Evolutionary conservation across 2,329 filamentous ascomycete genomes (phyloP).

Genomic region (Colletotrichum orbiculare): DNA sequence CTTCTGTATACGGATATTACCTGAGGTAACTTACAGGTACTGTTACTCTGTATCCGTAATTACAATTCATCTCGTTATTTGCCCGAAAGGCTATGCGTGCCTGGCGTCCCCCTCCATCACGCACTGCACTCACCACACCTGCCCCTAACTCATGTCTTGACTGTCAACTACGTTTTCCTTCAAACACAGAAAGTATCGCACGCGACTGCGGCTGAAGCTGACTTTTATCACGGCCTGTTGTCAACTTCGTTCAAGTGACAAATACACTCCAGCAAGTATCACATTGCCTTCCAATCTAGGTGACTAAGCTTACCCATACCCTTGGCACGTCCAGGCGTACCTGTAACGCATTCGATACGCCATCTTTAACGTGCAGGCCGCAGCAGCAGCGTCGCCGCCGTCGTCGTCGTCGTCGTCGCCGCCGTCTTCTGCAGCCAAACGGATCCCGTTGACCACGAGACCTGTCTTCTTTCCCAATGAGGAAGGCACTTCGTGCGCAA

Average conservation of each 20-base stretch:
- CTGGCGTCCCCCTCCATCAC: too few species aligned
- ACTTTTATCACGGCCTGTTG: conserved; percentile 6
- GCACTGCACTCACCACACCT: not conserved
- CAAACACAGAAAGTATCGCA: conserved; percentile 27
- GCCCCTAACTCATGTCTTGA: conserved; percentile 17
- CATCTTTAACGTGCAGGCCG: not conserved
- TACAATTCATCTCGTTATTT: too few species aligned
- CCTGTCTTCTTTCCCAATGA: not conserved
- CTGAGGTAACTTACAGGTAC: too few species aligned
- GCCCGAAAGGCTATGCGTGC: too few species aligned
- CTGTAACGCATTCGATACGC: not conserved
- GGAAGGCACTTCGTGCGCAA: conserved; percentile 11
- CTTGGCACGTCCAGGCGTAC: conserved; percentile 4
- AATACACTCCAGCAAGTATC: not conserved
- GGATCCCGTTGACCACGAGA: conserved; percentile 3
- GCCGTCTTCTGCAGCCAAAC: too few species aligned
- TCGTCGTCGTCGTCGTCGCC: too few species aligned
- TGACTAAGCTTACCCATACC: conserved; percentile 21
- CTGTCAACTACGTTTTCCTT: conserved; percentile 18
- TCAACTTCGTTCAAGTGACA: conserved; percentile 8
- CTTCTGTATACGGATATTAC: not conserved
- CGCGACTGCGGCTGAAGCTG: conserved; percentile 12
- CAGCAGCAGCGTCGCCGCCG: not conserved
- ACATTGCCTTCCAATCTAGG: too few species aligned
- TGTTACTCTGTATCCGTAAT: too few species aligned